Base-by-base conservation (phyloP, 2,329 filamentous ascomycete species). In the Penicillium sp. region DNA sequence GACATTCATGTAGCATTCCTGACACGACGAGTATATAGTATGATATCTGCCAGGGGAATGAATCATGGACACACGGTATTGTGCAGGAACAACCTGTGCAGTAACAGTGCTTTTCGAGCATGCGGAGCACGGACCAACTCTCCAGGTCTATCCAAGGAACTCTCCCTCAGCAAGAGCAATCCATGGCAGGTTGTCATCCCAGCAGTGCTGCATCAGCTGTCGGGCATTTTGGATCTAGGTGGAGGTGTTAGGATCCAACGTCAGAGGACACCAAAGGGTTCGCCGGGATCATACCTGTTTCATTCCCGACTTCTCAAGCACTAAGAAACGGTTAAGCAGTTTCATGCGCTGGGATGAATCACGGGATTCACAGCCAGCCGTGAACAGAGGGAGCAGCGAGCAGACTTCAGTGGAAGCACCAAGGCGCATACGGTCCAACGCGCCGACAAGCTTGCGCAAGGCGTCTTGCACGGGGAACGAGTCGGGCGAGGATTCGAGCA, bases 331-430 rank as follows among this genome's bases (percentile, higher is more conserved):
- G 65, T 86, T 83, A 68, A 90, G 78, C 39, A 94, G 85, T 68
- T 85, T 81, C 25, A 78, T 76, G 52, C 87, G 81, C 66, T 89
- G 84, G 2, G 75, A 75, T 37, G 79, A 69, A 51, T 87, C 83
- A 57, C 78, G 78, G 0, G 87, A 86, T 72, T 95, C 90, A 65
- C 90, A 93, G 0, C 91, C 91, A 1, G 91, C 91, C 1, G 90
- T 90, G 74, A 95, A 95, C 77, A 95, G 87, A 0, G 91, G 91
- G 64, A 95, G 93, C 41, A 95, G 74, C 17, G 91, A 78, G 68
- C 90, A 91, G 8, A 86, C 87, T 74, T 94, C 91, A 0, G 90
- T 90, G 15, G 86, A 87, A 34, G 88, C 88, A 5, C 89, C 88
- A 12, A 82, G 78, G 12, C 86, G 79, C 51, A 95, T 85, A 39